Evolutionary conservation across 2,329 filamentous ascomycete species (phyloP).

Genomic region (Colletotrichum kahawae): DNA sequence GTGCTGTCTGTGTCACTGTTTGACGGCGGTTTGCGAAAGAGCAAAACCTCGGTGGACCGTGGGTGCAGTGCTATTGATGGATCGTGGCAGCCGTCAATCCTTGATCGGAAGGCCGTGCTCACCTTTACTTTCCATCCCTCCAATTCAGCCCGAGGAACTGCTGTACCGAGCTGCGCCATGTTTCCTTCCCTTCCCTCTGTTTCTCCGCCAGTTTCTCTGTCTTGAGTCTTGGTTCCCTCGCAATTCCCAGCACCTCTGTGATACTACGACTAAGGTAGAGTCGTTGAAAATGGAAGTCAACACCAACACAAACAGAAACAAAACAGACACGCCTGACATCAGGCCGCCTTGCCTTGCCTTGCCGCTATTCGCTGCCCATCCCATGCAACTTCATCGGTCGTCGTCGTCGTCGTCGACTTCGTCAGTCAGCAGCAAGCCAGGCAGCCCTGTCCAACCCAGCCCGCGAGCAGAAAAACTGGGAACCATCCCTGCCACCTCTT

Average conservation of each 20-base stretch:
- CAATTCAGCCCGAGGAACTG: neutral
- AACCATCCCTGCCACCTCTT: slow-evolving; percentile 19
- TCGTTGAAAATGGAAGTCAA: neutral
- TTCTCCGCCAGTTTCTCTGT: no score
- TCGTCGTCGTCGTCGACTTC: neutral
- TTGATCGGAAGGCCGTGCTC: neutral
- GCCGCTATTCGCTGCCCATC: neutral
- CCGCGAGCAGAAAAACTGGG: slow-evolving; percentile 22
- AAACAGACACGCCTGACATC: neutral
- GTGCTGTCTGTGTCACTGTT: slow-evolving; percentile 10
- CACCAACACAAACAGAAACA: neutral
- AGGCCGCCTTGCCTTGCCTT: neutral
- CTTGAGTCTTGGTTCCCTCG: neutral
- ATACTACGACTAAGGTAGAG: neutral
- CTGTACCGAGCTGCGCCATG: neutral
- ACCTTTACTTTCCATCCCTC: neutral
- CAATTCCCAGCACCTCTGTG: neutral
- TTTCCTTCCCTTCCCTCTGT: neutral
- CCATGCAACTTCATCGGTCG: neutral
- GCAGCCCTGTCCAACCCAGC: neutral
- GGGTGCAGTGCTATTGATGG: neutral
- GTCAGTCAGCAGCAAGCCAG: neutral
- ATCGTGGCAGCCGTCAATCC: neutral
- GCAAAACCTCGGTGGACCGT: neutral
- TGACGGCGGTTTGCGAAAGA: slow-evolving; percentile 7